Percentiles rank a stretch among this genome's conserved stretches.
These are phyloP conservation scores for Acanthamoeba polyphaga DNA, from an alignment of 208 protist species.

Conservation along the genomic window DNA sequence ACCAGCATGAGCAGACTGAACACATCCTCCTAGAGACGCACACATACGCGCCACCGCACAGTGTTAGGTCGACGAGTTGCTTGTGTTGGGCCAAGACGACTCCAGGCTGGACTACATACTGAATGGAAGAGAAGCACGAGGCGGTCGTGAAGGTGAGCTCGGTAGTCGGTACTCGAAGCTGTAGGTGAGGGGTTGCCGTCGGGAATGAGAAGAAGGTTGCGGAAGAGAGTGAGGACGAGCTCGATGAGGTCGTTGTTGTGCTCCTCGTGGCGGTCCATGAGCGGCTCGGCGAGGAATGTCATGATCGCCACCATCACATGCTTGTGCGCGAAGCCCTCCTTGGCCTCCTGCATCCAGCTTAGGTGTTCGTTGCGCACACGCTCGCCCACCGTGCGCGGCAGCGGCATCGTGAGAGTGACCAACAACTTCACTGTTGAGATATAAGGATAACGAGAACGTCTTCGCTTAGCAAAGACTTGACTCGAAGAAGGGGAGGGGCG, in stretches of 20 bases:
- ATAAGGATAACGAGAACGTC: neutral
- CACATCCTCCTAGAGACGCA: conserved; percentile 15
- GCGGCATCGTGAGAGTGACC: conserved; percentile 67
- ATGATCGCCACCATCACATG: conserved; percentile 45
- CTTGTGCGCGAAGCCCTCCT: conserved; percentile 50
- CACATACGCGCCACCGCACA: neutral
- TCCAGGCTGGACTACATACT: neutral
- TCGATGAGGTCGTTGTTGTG: conserved; percentile 62
- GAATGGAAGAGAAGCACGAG: conserved; percentile 50
- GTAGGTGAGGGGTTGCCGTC: conserved; percentile 3
- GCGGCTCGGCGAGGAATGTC: conserved; percentile 20
- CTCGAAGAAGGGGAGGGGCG: neutral
- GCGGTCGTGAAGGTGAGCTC: conserved; percentile 26
- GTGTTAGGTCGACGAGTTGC: neutral
- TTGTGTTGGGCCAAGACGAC: neutral
- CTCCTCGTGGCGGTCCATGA: neutral
- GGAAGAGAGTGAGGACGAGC: conserved; percentile 58
- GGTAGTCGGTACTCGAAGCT: conserved; percentile 39
- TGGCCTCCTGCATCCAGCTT: conserved; percentile 46
- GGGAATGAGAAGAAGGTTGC: conserved; percentile 52
- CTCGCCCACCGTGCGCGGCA: neutral
- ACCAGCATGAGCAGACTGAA: conserved; percentile 54
- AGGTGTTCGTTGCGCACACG: conserved; percentile 38
- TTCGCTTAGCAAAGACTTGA: neutral
- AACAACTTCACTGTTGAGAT: conserved; percentile 49